A percentile compares a stretch with the other conserved stretches of the same genome.
Conservation (phyloP, 176 grass and related monocot genomes). For the Oryza australiensis region DNA sequence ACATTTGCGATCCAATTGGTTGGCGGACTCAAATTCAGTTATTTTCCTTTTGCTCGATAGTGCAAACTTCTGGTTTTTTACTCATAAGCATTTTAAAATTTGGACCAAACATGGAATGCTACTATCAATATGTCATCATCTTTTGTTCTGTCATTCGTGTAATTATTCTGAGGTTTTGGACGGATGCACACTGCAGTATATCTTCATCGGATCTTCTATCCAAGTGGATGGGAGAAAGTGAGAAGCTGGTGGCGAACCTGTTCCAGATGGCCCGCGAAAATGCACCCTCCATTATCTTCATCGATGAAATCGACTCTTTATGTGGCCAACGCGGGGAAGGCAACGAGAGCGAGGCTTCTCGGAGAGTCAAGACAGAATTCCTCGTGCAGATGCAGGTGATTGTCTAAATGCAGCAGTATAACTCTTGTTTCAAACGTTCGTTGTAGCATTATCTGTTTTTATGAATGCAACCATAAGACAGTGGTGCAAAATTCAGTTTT, state of each 20-base stretch:
- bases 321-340: slow-evolving; percentile 68
- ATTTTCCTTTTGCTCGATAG: too few species aligned
- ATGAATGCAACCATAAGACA: neutral
- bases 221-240: slow-evolving; percentile 83
- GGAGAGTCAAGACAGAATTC: slow-evolving; percentile 75
- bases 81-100: neutral
- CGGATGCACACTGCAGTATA: slow-evolving; percentile 41
- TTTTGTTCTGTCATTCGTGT: neutral
- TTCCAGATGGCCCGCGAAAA: slow-evolving; percentile 81
- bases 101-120: neutral
- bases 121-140: neutral
- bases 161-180: neutral
- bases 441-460: neutral
- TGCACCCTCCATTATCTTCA: slow-evolving; percentile 77
- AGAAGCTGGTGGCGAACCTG: slow-evolving; percentile 70
- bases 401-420: neutral
- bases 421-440: neutral
- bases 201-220: slow-evolving; percentile 75
- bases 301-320: slow-evolving; percentile 72
- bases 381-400: slow-evolving; percentile 82
- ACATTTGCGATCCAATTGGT: too few species aligned
- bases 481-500: too few species aligned
- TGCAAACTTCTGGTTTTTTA: neutral
- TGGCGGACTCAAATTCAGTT: too few species aligned
- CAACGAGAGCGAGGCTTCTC: slow-evolving; percentile 73